phyloP scores from a whole-genome alignment of 352 stramenopile genomes.

The Phytophthora brassicae region DNA sequence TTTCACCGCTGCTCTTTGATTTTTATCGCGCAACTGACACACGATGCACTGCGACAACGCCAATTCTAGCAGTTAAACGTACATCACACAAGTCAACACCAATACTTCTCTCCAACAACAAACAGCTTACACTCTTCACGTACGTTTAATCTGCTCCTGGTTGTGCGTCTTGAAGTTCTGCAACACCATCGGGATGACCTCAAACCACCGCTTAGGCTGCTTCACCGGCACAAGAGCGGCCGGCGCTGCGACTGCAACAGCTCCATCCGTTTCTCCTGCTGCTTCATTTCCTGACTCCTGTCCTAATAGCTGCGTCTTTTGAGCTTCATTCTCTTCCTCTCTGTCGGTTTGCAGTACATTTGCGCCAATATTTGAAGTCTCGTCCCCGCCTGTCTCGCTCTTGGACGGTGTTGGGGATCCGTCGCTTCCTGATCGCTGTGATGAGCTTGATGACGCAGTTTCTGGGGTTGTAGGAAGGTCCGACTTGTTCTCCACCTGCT shows the following conservation, averaged over 20 bases:
- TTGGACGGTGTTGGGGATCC: not conserved
- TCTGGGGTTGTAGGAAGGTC: constrained; percentile 3
- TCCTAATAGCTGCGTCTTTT: not conserved
- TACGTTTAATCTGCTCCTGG: constrained; percentile 36
- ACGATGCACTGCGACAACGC: constrained; percentile 24
- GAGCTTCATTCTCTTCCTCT: not conserved
- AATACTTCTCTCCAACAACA: not conserved
- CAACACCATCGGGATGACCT: constrained; percentile 31
- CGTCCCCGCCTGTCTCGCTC: constrained; percentile 6
- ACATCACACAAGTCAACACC: not conserved
- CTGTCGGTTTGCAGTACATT: not conserved
- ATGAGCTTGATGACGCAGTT: not conserved
- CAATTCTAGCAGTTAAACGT: constrained; percentile 19
- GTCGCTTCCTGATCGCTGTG: constrained; percentile 11
- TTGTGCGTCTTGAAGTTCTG: constrained; percentile 28
- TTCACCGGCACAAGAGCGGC: not conserved
- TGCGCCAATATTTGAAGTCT: not conserved
- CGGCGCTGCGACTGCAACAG: not conserved
- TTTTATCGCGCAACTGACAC: constrained; percentile 13
- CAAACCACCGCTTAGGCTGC: constrained; percentile 31
- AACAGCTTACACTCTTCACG: not conserved
- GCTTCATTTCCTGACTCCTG: not conserved
- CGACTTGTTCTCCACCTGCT: not conserved
- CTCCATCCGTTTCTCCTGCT: not conserved
- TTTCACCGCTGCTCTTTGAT: constrained; percentile 22